Conservation (phyloP, 208 protist genomes). For the Herpetomonas tarakana region DNA sequence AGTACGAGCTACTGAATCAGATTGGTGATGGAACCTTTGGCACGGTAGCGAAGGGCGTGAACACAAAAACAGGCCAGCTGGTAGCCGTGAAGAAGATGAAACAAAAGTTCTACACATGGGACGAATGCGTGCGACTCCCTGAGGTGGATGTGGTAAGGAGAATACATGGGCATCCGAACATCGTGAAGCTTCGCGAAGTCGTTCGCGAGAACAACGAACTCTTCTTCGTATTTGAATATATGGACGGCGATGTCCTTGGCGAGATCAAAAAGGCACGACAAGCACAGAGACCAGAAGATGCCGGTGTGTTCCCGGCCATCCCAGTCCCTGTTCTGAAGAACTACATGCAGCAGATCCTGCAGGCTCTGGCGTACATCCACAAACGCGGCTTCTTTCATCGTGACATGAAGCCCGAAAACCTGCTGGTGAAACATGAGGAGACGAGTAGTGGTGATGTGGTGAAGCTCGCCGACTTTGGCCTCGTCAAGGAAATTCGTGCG, state of each 20-base stretch:
- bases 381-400: constrained; percentile 96
- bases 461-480: constrained; percentile 95
- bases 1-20: constrained; percentile 92
- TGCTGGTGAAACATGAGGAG: constrained; percentile 74
- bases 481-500: constrained; percentile 56
- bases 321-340: constrained; percentile 86
- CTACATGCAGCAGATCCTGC: constrained; percentile 92
- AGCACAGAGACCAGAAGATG: constrained; percentile 20
- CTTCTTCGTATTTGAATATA: constrained; percentile 97
- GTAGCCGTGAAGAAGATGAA: constrained; percentile 99
- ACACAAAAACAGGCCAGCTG: constrained; percentile 90
- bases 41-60: constrained; percentile 90
- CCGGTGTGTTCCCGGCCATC: constrained; percentile 39
- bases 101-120: constrained; percentile 96
- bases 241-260: constrained; percentile 96
- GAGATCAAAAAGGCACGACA: constrained; percentile 94
- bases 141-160: constrained; percentile 94
- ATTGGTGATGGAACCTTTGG: constrained; percentile 97
- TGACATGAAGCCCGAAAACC: constrained; percentile 98
- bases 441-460: constrained; percentile 68
- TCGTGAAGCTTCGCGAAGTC: constrained; percentile 97
- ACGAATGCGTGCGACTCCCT: constrained; percentile 95
- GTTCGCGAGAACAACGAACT: constrained; percentile 96
- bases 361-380: constrained; percentile 96
- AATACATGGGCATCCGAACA: constrained; percentile 95